Base-by-base conservation (phyloP, 768 basidiomycete genomes). In the Austroboletus eburneus region DNA sequence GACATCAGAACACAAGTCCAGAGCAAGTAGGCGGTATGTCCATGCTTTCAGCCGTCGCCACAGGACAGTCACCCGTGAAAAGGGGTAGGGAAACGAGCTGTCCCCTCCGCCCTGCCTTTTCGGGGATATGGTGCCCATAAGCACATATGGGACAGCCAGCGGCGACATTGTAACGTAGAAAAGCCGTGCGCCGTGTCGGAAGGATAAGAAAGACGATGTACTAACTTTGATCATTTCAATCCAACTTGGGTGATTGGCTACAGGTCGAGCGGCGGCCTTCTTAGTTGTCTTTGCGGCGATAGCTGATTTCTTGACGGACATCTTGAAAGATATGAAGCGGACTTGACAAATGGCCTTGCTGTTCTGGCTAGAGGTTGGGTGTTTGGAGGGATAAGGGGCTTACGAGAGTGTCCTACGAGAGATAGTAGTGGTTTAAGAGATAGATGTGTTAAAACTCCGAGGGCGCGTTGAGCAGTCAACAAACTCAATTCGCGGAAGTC, bases 211-310 rank as follows among this genome's bases (percentile, higher is more conserved):
- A 42, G 43, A 45, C 27, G 25, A 39, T 49, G 29, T 54, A 55
- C 74, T 62, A 57, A 85, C 86, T 76, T 87, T 87, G 66, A 89
- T 87, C 86, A 89, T 89, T 45, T 88, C 85, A 47, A 81, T 72
- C 85, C 85, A 87, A 49, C 74, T 65, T 14, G 74, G 74, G 55
- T 77, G 74, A 39, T 50, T 49, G 18, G 58, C 34, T 23, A 40
- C 48, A 46, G 72, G 59, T 39, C 69, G 70, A 44, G 70, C 51
- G 49, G 55, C 53, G 44, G 43, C 44, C 49, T 49, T 68, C 62
- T 57, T 64, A 39, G 72, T 56, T 17, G 72, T 63, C 67, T 77
- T 80, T 62, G 76, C 65, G 39, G 70, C 53, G 43, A 62, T 55
- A 45, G 73, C 61, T 29, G 76, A 54, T 63, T 80, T 82, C 70